These are phyloP conservation scores for Sporothrix sp. DNA, from an alignment of 2,329 filamentous ascomycete genomes.

Conservation along the genomic window DNA sequence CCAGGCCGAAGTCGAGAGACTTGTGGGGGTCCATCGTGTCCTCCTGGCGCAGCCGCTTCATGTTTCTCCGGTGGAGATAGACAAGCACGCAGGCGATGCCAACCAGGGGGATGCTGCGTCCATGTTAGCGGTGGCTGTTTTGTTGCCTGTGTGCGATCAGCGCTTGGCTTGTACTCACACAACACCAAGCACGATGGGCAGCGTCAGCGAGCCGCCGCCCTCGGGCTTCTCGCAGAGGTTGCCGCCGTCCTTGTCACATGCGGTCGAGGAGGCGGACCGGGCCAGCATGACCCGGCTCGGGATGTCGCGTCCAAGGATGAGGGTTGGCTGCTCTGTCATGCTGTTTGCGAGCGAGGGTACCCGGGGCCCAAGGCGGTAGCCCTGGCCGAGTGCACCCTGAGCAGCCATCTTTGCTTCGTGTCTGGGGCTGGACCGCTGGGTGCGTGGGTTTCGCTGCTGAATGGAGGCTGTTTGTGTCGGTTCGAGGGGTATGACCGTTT, in stretches of 20 bases:
- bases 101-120: conserved; percentile 61
- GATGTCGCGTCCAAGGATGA: conserved; percentile 13
- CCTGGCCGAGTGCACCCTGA: conserved; percentile 9
- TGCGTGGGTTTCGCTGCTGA: neutral
- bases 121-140: too few relatives aligned
- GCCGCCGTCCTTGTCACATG: conserved; percentile 20
- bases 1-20: conserved; percentile 86
- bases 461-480: neutral
- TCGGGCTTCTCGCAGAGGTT: conserved; percentile 52
- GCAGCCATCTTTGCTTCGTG: conserved; percentile 15
- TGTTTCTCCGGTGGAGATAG: conserved; percentile 69
- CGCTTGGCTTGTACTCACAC: conserved; percentile 45
- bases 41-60: conserved; percentile 61
- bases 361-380: conserved; percentile 22
- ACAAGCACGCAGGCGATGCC: conserved; percentile 57
- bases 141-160: too few relatives aligned
- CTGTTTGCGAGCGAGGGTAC: conserved; percentile 15
- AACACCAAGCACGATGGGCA: conserved; percentile 60
- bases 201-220: conserved; percentile 42
- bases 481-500: neutral
- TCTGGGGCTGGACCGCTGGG: too few relatives aligned
- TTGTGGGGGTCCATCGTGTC: conserved; percentile 81
- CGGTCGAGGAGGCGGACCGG: conserved; percentile 19
- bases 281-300: conserved; percentile 17
- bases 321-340: conserved; percentile 15